Evolutionary conservation across 2,329 filamentous ascomycete species (phyloP).

Genomic region (Dryadomyces quercivorus): DNA sequence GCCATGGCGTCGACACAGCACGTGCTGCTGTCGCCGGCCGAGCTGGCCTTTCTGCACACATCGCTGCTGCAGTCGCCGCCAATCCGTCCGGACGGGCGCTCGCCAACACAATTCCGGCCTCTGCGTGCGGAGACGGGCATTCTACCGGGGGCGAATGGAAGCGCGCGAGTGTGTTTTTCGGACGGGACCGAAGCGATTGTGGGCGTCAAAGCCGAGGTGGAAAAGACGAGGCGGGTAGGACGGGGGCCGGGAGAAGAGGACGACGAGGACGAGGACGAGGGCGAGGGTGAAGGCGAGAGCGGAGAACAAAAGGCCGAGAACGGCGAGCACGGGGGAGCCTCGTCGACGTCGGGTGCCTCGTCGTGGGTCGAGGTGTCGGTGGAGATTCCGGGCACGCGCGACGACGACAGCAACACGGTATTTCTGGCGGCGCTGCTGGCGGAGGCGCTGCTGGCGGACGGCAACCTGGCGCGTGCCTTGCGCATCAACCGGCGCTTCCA

Average conservation of each 20-base stretch:
- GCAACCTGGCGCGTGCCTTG: constrained; percentile 56
- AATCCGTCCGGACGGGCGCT: constrained; percentile 78
- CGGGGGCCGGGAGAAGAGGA: constrained; percentile 16
- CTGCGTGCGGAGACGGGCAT: constrained; percentile 84
- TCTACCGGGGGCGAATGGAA: constrained; percentile 80
- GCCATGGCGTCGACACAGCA: constrained; percentile 53
- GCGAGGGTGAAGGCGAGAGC: too few species aligned
- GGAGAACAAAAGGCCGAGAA: constrained; percentile 1
- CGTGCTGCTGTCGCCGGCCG: constrained; percentile 79
- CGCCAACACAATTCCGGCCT: constrained; percentile 77
- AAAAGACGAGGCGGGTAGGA: constrained; percentile 42
- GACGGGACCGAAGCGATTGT: constrained; percentile 95
- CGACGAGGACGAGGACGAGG: constrained; percentile 6
- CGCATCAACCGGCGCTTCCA: constrained; percentile 88
- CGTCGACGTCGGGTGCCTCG: constrained; percentile 20
- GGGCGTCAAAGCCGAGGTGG: constrained; percentile 89
- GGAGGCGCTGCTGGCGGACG: constrained; percentile 70
- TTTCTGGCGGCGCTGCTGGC: constrained; percentile 81
- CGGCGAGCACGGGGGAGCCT: constrained; percentile 13
- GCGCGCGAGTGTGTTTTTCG: constrained; percentile 83
- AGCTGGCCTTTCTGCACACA: constrained; percentile 88
- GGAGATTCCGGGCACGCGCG: constrained; percentile 80
- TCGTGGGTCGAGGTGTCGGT: constrained; percentile 80
- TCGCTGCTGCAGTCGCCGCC: constrained; percentile 73
- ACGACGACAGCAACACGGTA: constrained; percentile 81